Percentiles rank a stretch among this genome's conserved stretches.
Evolutionary conservation across 177 flowering plant genomes (phyloP).

Genomic region (Vitis hybrid): DNA sequence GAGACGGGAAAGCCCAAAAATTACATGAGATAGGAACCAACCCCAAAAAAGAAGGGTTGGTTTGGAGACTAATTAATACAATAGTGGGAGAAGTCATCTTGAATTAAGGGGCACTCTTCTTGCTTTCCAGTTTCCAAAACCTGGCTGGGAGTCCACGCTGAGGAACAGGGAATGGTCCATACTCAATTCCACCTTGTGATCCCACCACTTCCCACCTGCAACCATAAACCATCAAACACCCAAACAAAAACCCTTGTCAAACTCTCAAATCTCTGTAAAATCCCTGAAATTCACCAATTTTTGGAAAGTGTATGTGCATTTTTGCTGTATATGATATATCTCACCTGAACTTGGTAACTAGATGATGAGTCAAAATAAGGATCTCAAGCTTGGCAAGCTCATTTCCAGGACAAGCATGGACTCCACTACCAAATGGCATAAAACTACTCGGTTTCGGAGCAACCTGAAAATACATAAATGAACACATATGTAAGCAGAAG

Average conservation of each 20-base stretch:
- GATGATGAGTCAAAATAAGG: constrained; percentile 59
- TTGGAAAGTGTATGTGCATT: too few relatives aligned
- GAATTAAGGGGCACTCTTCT: too few relatives aligned
- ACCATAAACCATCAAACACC: constrained; percentile 10
- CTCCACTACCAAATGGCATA: constrained; percentile 78
- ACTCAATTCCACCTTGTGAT: constrained; percentile 35
- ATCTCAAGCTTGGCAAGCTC: constrained; percentile 82
- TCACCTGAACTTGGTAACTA: constrained; percentile 68
- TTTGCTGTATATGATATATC: neutral
- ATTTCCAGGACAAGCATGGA: constrained; percentile 79
- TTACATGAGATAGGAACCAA: neutral
- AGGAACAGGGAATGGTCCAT: constrained; percentile 66
- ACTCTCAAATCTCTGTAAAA: neutral
- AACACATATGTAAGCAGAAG: neutral
- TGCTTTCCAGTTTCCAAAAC: constrained; percentile 20
- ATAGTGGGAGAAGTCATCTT: neutral
- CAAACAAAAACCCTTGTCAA: neutral
- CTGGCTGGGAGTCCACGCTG: constrained; percentile 49
- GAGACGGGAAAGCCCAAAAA: neutral
- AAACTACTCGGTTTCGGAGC: constrained; percentile 67
- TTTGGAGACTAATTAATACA: constrained; percentile 5
- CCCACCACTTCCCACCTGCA: constrained; percentile 63
- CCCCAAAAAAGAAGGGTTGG: neutral
- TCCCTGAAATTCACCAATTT: too few relatives aligned
- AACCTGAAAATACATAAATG: constrained; percentile 20